Evolutionary conservation across 2,329 filamentous ascomycete species (phyloP), one percentile per base, ranked within the genome.

Genomic region (Mycosphaerella sp.): DNA sequence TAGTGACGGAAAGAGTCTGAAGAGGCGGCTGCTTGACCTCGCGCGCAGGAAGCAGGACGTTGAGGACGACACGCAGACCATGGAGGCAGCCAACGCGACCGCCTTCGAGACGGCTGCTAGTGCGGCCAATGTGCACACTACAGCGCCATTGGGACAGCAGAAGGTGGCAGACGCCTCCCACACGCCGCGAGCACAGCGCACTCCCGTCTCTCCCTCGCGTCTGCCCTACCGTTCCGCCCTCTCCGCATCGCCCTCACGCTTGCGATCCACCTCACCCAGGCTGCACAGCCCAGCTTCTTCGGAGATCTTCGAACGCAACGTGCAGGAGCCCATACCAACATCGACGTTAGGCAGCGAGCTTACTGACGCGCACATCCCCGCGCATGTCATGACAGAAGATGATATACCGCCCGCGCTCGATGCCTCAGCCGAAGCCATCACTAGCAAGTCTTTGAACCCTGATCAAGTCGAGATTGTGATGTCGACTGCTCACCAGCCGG

Each of bases 401-500:
- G 81, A 90, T 66, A 96, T 97, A 60, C 91, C 91, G 6, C 81
- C 91, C 0, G 90, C 94, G 10, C 77, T 97, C 42, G 89, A 95
- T 67, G 91, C 91, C 45, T 91, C 89, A 2, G 94, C 89, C 37
- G 82, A 90, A 62, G 89, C 90, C 51, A 95, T 97, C 64, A 96
- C 91, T 10, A 89, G 95, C 70, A 76, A 82, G 59, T 83, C 84
- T 51, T 78, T 96, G 44, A 85, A 93, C 67, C 89, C 89, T 4
- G 89, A 96, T 67, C 81, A 84, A 18, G 90, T 97, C 48, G 89
- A 96, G 73, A 96, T 97, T 66, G 81, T 96, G 41, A 96, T 87
- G 43, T 89, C 94, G 67, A 79, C 81, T 28, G 82, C 83, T 18
- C 90, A 96, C 68, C 89, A 91, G 64, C 85, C 88, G 21, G 89